phyloP scores from a whole-genome alignment of 228 moss, liverwort and hornwort species.

The Sphagnum magellanicum region DNA sequence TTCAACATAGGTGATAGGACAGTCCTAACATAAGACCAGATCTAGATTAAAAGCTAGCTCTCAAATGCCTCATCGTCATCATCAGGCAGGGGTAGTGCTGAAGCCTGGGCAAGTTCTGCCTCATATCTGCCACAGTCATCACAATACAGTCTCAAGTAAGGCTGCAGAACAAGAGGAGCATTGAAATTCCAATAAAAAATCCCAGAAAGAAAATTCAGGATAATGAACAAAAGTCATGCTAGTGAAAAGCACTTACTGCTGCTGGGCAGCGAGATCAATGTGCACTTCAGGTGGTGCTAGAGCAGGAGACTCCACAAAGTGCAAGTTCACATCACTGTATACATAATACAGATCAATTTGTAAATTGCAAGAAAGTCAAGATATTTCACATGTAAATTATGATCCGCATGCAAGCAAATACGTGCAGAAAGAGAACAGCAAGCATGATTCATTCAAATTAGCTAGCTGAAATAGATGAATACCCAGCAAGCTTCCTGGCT shows the following conservation, averaged over 20 bases:
- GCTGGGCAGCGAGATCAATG: slow-evolving; percentile 27
- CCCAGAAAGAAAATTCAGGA: not conserved
- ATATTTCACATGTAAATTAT: not conserved
- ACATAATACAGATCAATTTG: no score
- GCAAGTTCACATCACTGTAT: slow-evolving; percentile 34
- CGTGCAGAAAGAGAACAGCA: not conserved
- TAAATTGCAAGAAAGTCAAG: no score
- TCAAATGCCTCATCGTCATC: slow-evolving; percentile 50
- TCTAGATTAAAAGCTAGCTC: slow-evolving; percentile 20
- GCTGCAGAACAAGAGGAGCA: not conserved
- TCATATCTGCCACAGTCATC: slow-evolving; percentile 5
- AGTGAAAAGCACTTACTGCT: slow-evolving; percentile 15
- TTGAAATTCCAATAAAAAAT: not conserved
- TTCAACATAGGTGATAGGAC: not conserved
- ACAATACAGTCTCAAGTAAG: not conserved
- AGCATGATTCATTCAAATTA: not conserved
- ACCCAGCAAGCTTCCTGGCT: slow-evolving; percentile 22
- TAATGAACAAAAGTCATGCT: not conserved
- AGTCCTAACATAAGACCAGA: not conserved
- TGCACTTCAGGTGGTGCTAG: slow-evolving; percentile 45
- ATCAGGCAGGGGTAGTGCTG: slow-evolving; percentile 31
- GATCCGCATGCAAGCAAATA: not conserved
- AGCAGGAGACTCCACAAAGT: slow-evolving; percentile 50
- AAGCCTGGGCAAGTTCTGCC: slow-evolving; percentile 17
- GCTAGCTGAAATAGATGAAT: not conserved